Evolutionary conservation across 805 yeast species (phyloP).

Genomic region (Metschnikowia chrysomelidarum): DNA sequence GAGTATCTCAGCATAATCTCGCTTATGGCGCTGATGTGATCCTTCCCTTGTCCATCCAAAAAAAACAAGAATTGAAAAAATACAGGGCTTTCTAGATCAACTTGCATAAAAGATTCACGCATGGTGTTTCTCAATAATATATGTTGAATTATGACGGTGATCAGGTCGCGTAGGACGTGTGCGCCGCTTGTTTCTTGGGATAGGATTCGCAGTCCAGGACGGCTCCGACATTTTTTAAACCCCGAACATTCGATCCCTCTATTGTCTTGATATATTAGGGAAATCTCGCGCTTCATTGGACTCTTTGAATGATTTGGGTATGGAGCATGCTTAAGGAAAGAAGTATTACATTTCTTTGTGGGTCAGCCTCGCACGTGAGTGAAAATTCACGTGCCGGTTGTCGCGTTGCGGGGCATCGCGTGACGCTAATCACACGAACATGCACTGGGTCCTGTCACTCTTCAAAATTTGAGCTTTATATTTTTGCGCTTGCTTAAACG

Average conservation of each 20-base stretch:
- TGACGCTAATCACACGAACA: too few relatives aligned
- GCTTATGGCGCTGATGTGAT: constrained; percentile 20
- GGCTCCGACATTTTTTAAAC: not conserved
- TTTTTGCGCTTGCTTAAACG: too few relatives aligned
- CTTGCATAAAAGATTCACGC: constrained; percentile 3
- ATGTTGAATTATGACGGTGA: not conserved
- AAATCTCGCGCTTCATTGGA: constrained; percentile 7
- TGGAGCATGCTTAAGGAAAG: too few relatives aligned
- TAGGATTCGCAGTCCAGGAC: not conserved
- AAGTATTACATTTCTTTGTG: too few relatives aligned
- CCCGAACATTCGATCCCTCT: not conserved
- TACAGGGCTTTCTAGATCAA: not conserved
- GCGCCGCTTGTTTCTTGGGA: constrained; percentile 1
- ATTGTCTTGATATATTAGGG: not conserved
- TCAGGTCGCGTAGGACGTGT: not conserved
- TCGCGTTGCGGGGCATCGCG: too few relatives aligned
- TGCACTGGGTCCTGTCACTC: too few relatives aligned
- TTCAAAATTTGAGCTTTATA: too few relatives aligned
- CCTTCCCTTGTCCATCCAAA: constrained; percentile 34
- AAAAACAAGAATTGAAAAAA: constrained; percentile 23
- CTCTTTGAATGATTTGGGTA: too few relatives aligned
- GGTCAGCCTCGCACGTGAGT: too few relatives aligned
- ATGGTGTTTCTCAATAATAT: not conserved
- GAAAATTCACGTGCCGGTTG: too few relatives aligned
- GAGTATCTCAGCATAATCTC: constrained; percentile 10